Evolutionary conservation across 805 yeast species (phyloP).

Genomic region (Ogataea chonburiensis): DNA sequence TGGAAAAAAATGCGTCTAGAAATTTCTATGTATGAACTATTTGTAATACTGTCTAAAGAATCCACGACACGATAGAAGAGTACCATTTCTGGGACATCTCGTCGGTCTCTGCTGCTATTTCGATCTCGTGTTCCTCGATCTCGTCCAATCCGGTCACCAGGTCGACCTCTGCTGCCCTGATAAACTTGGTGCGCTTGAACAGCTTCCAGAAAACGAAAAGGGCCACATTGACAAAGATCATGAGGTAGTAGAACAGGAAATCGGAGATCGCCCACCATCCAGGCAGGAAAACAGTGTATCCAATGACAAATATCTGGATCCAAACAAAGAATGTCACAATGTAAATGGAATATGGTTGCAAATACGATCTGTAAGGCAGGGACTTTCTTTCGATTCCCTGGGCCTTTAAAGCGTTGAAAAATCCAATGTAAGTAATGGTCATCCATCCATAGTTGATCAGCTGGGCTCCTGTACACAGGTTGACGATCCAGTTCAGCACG

Average conservation of each 20-base stretch:
- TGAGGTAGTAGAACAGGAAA: slow-evolving; percentile 43
- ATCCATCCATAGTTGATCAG: slow-evolving; percentile 47
- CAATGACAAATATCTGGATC: slow-evolving; percentile 35
- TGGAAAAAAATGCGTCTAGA: slow-evolving; percentile 15
- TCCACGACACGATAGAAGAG: slow-evolving; percentile 12
- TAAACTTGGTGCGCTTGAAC: slow-evolving; percentile 37
- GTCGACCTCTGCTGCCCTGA: slow-evolving; percentile 37
- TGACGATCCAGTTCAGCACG: slow-evolving; percentile 46
- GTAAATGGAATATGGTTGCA: slow-evolving; percentile 39
- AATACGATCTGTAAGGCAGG: slow-evolving; percentile 44
- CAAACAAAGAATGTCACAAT: slow-evolving; percentile 29
- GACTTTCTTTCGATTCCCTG: slow-evolving; percentile 40
- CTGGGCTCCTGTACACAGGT: slow-evolving; percentile 47
- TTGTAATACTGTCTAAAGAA: slow-evolving; percentile 2
- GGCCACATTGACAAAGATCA: slow-evolving; percentile 41
- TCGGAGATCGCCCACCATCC: slow-evolving; percentile 38
- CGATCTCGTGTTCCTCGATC: slow-evolving; percentile 39
- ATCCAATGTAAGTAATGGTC: slow-evolving; percentile 42
- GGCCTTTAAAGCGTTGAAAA: slow-evolving; percentile 40
- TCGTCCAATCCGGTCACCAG: slow-evolving; percentile 39
- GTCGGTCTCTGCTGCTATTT: slow-evolving; percentile 9
- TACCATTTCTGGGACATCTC: slow-evolving; percentile 10
- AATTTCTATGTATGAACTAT: slow-evolving; percentile 3
- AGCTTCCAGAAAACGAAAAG: slow-evolving; percentile 39
- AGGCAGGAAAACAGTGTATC: slow-evolving; percentile 41